Evolutionary conservation across 2,329 filamentous ascomycete genomes (phyloP), one percentile per base, ranked within the genome.

Genomic region (Mollisiaceae sp.): DNA sequence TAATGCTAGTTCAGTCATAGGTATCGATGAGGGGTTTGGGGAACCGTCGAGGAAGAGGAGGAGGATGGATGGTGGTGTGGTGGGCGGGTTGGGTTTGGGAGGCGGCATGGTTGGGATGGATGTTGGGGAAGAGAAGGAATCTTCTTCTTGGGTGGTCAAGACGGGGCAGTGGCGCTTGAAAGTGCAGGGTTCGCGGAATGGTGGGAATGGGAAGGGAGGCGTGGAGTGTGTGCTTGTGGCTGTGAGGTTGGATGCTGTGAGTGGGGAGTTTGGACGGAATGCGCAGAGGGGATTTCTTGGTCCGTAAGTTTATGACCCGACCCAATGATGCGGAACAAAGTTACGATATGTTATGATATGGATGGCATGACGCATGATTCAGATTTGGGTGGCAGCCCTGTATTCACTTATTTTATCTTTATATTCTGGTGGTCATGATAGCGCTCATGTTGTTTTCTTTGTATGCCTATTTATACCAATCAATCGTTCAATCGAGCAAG

Each of bases 161-260:
- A 89, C 82, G 18, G 90, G 89, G 0, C 90, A 92, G 76, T 94
- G 91, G 90, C 82, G 90, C 65, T 75, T 93, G 70, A 83, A 86
- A 50, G 86, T 96, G 35, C 88, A 90, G 73, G 77, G 78, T 8
- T 75, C 76, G 12, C 50, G 64, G 9, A 77, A 77, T 59, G 82
- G 83, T 57, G 86, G 64, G 9, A 77, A 77, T 59, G 82, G 83
- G 58, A 86, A 83, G 73, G 81, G 80, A 43, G 50, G 50, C 8
- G 82, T 89, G 63, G 90, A 94, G 78, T 90, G 92, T 65, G 83
- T 92, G 24, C 82, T 97, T 59, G 83, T 91, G 18, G 91, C 88
- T 0, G 91, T 94, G 39, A 93, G 91, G 77, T 75, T 97, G 32
- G 91, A 96, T 70, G 90, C 89, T 0, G 85, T 88, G 71, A 89